Conservation (phyloP, 2,329 filamentous ascomycete species). For the Beauveria caledonica region DNA sequence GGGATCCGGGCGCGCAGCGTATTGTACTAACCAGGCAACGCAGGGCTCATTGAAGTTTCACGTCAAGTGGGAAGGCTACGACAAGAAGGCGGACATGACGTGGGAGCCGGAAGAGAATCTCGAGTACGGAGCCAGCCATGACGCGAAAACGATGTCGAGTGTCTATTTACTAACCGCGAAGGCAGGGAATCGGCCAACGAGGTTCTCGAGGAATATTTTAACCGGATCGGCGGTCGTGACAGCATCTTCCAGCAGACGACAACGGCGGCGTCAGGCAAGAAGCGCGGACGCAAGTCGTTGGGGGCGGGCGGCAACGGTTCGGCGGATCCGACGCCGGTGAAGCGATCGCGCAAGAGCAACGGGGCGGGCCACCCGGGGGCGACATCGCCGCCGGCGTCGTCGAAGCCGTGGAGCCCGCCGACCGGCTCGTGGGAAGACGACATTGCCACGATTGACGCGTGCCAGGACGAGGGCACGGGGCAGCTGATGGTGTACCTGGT, state of each 20-base stretch:
- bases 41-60: conserved; percentile 51
- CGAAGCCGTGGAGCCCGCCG: conserved; percentile 55
- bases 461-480: conserved; percentile 54
- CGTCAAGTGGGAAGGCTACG: conserved; percentile 72
- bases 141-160: too few relatives aligned
- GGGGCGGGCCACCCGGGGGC: conserved; percentile 36
- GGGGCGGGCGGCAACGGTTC: conserved; percentile 19
- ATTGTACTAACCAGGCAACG: background rate
- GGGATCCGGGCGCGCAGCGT: background rate
- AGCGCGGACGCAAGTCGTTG: conserved; percentile 40
- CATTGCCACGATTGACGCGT: conserved; percentile 61
- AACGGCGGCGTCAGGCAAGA: conserved; percentile 45
- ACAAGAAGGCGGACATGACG: conserved; percentile 60
- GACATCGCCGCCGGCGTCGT: conserved; percentile 40
- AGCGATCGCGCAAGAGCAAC: conserved; percentile 39
- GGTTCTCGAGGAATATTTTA: conserved; percentile 57
- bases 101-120: conserved; percentile 75
- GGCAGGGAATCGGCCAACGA: conserved; percentile 48
- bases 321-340: conserved; percentile 21
- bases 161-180: background rate
- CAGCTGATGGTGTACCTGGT: conserved; percentile 60
- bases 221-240: conserved; percentile 54
- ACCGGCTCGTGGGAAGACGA: conserved; percentile 70
- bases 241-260: conserved; percentile 43
- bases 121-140: background rate